These are phyloP conservation scores for Plantago major DNA, from an alignment of 257 asterid genomes.

Conservation along the genomic window DNA sequence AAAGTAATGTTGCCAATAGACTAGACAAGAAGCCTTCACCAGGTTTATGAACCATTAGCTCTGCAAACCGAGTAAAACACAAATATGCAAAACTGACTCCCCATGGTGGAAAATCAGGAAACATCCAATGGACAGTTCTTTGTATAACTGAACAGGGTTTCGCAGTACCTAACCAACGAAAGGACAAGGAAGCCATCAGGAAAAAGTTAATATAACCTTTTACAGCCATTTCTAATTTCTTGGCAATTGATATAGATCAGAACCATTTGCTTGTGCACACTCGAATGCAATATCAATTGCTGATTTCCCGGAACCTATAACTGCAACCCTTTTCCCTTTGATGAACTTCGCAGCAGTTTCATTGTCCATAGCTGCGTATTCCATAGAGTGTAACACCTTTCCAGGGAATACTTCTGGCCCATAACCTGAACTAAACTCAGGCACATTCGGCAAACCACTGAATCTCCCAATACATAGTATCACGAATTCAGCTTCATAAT, in stretches of 20 bases:
- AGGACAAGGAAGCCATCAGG: background rate
- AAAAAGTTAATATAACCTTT: background rate
- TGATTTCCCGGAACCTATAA: constrained; percentile 34
- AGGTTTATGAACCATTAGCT: constrained; percentile 72
- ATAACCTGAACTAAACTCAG: constrained; percentile 26
- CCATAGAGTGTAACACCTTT: constrained; percentile 37
- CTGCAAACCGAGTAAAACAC: constrained; percentile 44
- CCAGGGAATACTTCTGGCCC: constrained; percentile 39
- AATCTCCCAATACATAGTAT: constrained; percentile 40
- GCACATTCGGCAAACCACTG: constrained; percentile 36
- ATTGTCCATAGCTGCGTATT: constrained; percentile 29
- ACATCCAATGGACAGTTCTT: constrained; percentile 34
- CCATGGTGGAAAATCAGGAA: constrained; percentile 30
- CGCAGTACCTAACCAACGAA: constrained; percentile 19
- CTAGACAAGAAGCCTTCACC: constrained; percentile 40
- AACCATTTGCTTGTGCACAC: constrained; percentile 32
- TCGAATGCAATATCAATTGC: constrained; percentile 34
- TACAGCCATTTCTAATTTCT: background rate
- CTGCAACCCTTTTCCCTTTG: constrained; percentile 29
- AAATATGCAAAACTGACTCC: constrained; percentile 35
- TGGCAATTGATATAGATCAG: background rate
- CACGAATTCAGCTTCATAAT: constrained; percentile 31
- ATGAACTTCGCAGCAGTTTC: constrained; percentile 27
- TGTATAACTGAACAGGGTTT: constrained; percentile 37
- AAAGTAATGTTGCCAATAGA: constrained; percentile 39